A percentile compares a stretch with the other conserved stretches of the same genome.
phyloP scores from a whole-genome alignment of 148 eudicot genomes.

The Rhododendron williamsianum region DNA sequence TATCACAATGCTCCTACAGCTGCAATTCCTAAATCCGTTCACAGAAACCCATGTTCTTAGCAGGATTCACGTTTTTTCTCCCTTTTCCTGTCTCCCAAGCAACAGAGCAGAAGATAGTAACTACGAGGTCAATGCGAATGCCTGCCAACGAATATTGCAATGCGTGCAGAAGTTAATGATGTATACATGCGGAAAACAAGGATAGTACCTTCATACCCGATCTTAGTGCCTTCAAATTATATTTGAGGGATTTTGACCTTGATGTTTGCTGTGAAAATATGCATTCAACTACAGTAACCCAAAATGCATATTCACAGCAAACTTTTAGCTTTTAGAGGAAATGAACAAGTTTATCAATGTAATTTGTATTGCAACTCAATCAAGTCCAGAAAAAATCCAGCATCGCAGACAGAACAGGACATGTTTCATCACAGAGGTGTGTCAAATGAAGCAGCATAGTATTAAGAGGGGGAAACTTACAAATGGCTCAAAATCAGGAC shows the following conservation, averaged over 20 bases:
- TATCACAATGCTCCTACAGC: not conserved
- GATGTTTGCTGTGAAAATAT: not conserved
- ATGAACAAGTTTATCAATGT: not conserved
- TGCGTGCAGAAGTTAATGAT: not conserved
- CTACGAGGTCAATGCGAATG: not conserved
- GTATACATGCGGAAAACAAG: not conserved
- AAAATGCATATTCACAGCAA: not conserved
- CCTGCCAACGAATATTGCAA: not conserved
- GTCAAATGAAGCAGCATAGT: not conserved
- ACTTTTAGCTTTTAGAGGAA: not conserved
- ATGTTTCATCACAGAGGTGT: not conserved
- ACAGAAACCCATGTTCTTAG: not conserved
- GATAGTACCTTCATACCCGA: not conserved
- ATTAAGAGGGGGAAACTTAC: constrained; percentile 37
- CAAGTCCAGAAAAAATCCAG: not conserved
- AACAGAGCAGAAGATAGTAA: not conserved
- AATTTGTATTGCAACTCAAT: not conserved
- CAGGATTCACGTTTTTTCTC: too few relatives aligned
- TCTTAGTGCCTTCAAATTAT: not conserved
- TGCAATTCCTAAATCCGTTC: not conserved
- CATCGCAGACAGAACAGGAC: not conserved
- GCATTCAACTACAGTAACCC: not conserved
- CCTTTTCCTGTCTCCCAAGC: too few relatives aligned
- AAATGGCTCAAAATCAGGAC: constrained; percentile 78
- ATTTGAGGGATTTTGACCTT: not conserved